Evolutionary conservation across 176 grass and related monocot genomes (phyloP), one percentile per base, ranked within the genome.

Genomic region (Oryza glumipatula): DNA sequence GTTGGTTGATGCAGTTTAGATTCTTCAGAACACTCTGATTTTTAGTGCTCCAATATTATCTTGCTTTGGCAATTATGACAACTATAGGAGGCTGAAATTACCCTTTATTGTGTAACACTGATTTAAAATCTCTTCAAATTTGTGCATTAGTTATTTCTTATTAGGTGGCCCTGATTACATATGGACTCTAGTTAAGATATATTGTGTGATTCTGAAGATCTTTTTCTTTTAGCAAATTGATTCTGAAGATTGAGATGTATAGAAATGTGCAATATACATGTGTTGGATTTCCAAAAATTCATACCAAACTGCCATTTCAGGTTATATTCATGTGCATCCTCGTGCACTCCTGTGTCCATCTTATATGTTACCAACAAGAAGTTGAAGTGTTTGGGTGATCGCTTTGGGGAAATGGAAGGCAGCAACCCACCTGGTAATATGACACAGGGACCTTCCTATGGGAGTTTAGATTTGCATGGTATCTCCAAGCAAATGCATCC

Each of bases 381-480:
- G 49, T 80, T 4, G 21, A 36, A 66, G 65, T 33, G 10, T 43
- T 9, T 32, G 14, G 4, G 64, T 67, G 64, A 70, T 80, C 70
- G 17, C 47, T 84, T 70, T 80, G 81, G 78, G 39, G 23, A 87
- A 76, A 99, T 99, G 96, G 93, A 96, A 89, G 86, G 89, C 66
- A 85, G 32, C n/a, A 92, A 73, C 58, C 77, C 85, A 35, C 48
- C 75, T 68, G 86, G 82, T 80, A 91, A 45, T 45, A 89, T 58
- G 64, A 73, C 85, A 14, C 93, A 92, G 85, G 88, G 85, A 81
- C 58, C 33, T 82, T 65, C 88, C 68, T 94, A 81, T 85, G 70
- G 85, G 44, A 67, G 66, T 69, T 72, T 91, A 68, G 88, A 94
- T 28, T 80, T 88, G 15, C 88, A 89, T 67, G 61, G 79, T 38